Base-by-base conservation (phyloP, 2,329 filamentous ascomycete species). In the Tolypocladium sp. region DNA sequence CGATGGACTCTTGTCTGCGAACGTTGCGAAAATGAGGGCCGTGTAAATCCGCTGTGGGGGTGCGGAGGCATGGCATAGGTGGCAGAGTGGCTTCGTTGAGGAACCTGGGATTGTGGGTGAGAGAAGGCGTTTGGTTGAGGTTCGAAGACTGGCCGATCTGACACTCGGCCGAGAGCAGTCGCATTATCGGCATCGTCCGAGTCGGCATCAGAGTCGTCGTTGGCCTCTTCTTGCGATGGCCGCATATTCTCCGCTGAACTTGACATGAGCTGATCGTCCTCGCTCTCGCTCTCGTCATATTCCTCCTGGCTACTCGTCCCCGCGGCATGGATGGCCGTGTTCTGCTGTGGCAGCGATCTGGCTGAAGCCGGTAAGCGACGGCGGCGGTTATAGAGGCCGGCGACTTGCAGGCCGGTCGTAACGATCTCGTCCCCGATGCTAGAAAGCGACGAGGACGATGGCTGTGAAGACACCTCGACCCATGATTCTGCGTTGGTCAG, bases 51-150 rank as follows among this genome's bases (percentile, higher is more conserved):
- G 57, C 79, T 79, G 60, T 78, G 77, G 38, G 76, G 74, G 62
- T 83, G 79, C 56, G 77, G 74, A 30, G 78, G 76, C 66, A 77
- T 76, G 59, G 76, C 71, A 12, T 79, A 80, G 59, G 73, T 77
- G 38, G 79, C 74, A 13, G 82, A 82, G 64, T 82, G 77, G 60
- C 75, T 74, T 53, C 80, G 74, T 52, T 80, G 76, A 55, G 74
- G 73, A 12, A 78, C 63, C 63, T 79, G 71, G 17, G 79, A 78
- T 1, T 89, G 88, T 3, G 91, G 91, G 68, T 96, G 92, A 0
- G 91, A 90, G 71, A 97, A 97, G 42, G 89, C 91, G 68, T 97
- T 96, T 8, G 92, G 92, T 68, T 96, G 91, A 12, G 93, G 93
- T 27, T 87, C 88, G 71, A 97, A 97, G 49, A 74, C 71, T 5